Conservation (phyloP, 768 basidiomycete species). For the Mycena rebaudengoi region DNA sequence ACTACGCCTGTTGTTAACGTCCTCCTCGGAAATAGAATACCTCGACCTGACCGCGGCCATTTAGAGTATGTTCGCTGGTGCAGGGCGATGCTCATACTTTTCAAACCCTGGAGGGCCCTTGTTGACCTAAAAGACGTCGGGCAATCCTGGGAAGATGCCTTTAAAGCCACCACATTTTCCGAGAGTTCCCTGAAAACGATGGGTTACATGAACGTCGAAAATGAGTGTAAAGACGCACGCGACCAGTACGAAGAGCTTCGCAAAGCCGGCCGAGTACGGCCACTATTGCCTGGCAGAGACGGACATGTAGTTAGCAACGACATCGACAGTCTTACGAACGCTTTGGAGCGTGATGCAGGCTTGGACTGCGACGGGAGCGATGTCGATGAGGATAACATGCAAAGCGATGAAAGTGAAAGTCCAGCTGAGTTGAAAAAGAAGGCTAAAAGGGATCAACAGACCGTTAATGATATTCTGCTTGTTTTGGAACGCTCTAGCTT, state of each 20-base stretch:
- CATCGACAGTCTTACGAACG: neutral
- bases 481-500: too few relatives aligned
- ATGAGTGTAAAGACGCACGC: conserved; percentile 5
- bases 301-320: neutral
- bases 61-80: neutral
- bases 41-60: neutral
- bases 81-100: neutral
- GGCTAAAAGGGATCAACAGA: too few relatives aligned
- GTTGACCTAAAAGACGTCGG: neutral
- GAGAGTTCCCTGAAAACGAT: neutral
- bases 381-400: neutral
- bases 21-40: neutral
- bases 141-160: neutral
- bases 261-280: neutral
- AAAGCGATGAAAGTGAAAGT: too few relatives aligned
- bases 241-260: neutral
- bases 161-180: neutral
- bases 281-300: neutral
- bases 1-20: neutral
- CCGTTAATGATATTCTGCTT: too few relatives aligned
- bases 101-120: neutral
- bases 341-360: neutral
- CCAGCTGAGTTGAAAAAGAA: too few relatives aligned
- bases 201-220: conserved; percentile 1
- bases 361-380: neutral